Evolutionary conservation across 75 land plant species (phyloP).

Genomic region (Cunninghamia lanceolata): DNA sequence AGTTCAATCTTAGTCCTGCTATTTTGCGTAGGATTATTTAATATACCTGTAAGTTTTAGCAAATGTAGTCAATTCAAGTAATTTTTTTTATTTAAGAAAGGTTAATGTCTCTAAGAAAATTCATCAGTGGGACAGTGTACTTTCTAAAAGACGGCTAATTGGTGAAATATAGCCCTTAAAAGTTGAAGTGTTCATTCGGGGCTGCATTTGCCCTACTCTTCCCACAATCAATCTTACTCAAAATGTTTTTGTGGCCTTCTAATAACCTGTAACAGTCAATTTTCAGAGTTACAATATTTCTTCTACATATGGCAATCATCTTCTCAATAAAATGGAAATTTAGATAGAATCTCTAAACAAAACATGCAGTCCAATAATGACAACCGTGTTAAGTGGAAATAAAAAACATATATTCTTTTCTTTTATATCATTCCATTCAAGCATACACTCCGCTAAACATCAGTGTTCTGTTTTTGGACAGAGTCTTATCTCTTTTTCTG

Average conservation of each 20-base stretch:
- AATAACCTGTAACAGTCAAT: too few relatives aligned
- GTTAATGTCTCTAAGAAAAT: not conserved
- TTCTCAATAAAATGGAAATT: too few relatives aligned
- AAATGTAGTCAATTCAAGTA: not conserved
- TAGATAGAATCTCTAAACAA: too few relatives aligned
- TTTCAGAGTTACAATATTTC: too few relatives aligned
- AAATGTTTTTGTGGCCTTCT: too few relatives aligned
- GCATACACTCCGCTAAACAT: not conserved
- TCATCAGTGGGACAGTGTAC: not conserved
- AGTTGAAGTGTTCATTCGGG: not conserved
- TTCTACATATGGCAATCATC: too few relatives aligned
- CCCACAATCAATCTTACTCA: too few relatives aligned
- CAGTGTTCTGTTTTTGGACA: not conserved
- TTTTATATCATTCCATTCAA: not conserved
- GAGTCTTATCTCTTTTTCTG: not conserved
- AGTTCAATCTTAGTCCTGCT: not conserved
- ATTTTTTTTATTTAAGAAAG: not conserved
- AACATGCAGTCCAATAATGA: too few relatives aligned
- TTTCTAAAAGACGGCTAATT: not conserved
- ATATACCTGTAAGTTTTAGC: not conserved
- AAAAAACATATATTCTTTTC: not conserved
- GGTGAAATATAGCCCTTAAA: not conserved
- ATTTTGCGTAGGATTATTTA: not conserved
- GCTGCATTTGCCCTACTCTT: too few relatives aligned
- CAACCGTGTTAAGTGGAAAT: not conserved